Conservation (phyloP, 164 flowering plant species). For the Echeveria elegans region DNA sequence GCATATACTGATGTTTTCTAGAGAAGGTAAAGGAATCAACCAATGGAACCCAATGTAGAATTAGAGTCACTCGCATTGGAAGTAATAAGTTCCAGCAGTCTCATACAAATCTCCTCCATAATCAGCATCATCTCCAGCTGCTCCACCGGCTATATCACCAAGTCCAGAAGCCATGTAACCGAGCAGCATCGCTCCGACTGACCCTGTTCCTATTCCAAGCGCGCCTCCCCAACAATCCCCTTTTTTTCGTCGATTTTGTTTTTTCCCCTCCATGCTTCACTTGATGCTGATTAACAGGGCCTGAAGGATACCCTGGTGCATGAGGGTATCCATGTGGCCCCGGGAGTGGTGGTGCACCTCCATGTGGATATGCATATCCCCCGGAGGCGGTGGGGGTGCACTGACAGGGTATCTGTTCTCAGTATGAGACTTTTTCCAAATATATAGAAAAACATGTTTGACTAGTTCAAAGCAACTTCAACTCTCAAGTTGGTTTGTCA, state of each 20-base stretch:
- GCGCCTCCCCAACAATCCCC: background rate
- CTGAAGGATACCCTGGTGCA: background rate
- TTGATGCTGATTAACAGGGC: background rate
- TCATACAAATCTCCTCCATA: too few species aligned
- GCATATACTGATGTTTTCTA: too few species aligned
- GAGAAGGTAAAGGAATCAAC: too few species aligned
- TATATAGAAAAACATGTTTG: background rate
- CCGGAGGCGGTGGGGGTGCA: background rate
- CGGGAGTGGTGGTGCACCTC: background rate
- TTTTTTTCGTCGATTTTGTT: background rate
- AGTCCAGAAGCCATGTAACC: background rate
- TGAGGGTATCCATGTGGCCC: background rate
- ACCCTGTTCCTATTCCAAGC: background rate
- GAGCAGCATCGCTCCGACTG: background rate
- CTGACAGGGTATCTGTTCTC: background rate
- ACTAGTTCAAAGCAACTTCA: too few species aligned
- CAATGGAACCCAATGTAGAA: background rate
- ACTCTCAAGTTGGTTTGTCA: background rate
- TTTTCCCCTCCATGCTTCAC: background rate
- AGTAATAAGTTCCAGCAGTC: background rate
- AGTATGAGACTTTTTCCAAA: background rate
- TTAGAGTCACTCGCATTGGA: background rate
- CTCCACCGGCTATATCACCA: background rate
- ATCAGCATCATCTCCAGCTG: background rate
- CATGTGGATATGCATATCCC: background rate